Evolutionary conservation across 176 grass and related monocot species (phyloP).

Genomic region (Bolboschoenus planiculmis): DNA sequence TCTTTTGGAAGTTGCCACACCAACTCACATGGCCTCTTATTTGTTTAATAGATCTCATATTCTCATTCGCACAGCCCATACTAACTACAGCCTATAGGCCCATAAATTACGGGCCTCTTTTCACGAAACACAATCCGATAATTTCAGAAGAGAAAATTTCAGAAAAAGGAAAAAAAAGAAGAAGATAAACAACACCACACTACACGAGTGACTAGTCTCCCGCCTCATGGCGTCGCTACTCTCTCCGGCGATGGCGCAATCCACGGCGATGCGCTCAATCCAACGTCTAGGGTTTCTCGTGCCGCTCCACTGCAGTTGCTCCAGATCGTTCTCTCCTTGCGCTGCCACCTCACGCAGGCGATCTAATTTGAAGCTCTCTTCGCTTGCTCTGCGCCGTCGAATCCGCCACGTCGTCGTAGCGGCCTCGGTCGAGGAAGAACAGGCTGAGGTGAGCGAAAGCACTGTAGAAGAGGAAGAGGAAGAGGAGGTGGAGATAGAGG

Average conservation of each 20-base stretch:
- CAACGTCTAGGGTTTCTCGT: neutral
- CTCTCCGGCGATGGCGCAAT: constrained; percentile 18
- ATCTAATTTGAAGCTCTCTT: neutral
- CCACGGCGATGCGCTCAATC: neutral
- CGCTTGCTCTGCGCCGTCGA: neutral
- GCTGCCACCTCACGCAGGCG: neutral
- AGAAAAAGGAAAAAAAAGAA: neutral
- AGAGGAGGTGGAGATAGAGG: constrained; percentile 26
- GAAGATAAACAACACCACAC: constrained; percentile 16
- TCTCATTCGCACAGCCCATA: neutral
- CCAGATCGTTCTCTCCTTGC: neutral
- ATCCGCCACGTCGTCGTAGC: neutral
- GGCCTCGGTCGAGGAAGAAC: constrained; percentile 44
- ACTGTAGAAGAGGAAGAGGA: neutral
- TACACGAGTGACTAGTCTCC: neutral
- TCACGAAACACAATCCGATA: neutral
- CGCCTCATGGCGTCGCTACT: constrained; percentile 13
- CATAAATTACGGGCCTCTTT: neutral
- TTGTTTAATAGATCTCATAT: neutral
- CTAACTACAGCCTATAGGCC: neutral
- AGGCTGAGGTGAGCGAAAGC: constrained; percentile 22
- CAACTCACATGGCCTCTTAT: neutral
- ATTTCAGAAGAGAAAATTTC: neutral
- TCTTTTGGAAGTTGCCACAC: neutral
- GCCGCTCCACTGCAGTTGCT: neutral